Conservation (phyloP, 148 eudicot genomes). For the Silene latifolia region DNA sequence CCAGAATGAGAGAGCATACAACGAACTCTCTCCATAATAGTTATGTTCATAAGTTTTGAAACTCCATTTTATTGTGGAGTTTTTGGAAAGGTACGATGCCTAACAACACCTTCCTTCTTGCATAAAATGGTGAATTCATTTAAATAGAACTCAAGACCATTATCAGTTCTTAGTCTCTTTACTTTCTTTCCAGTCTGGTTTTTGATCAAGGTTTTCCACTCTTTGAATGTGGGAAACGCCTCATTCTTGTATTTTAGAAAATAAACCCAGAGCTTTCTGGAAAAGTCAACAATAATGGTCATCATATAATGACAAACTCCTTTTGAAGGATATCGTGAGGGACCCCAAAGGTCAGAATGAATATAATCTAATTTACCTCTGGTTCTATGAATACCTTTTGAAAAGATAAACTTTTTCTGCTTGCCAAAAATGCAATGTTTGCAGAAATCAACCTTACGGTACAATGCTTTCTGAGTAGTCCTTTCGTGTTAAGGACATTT, state of each 20-base stretch:
- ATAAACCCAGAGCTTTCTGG: neutral
- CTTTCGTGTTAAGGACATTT: neutral
- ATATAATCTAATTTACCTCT: too few relatives aligned
- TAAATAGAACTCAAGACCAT: neutral
- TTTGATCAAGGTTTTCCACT: neutral
- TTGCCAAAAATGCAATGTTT: constrained; percentile 8
- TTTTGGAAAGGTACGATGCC: neutral
- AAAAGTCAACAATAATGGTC: constrained; percentile 12
- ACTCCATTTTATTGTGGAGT: constrained; percentile 5
- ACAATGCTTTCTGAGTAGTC: neutral
- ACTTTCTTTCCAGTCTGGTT: neutral
- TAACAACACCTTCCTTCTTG: neutral
- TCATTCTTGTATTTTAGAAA: too few relatives aligned
- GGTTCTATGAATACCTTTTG: constrained; percentile 5
- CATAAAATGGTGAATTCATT: neutral
- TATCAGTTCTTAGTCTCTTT: too few relatives aligned
- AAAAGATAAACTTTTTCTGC: neutral
- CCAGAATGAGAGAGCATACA: too few relatives aligned
- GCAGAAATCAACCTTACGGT: neutral
- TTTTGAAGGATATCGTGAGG: neutral
- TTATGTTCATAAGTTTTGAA: neutral
- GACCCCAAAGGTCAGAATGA: constrained; percentile 19
- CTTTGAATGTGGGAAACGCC: too few relatives aligned
- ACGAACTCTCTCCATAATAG: too few relatives aligned
- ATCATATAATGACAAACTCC: neutral